Percentiles rank a stretch among this genome's conserved stretches.
Conservation (phyloP, 2,329 filamentous ascomycete genomes). For the Fusarium compactum region DNA sequence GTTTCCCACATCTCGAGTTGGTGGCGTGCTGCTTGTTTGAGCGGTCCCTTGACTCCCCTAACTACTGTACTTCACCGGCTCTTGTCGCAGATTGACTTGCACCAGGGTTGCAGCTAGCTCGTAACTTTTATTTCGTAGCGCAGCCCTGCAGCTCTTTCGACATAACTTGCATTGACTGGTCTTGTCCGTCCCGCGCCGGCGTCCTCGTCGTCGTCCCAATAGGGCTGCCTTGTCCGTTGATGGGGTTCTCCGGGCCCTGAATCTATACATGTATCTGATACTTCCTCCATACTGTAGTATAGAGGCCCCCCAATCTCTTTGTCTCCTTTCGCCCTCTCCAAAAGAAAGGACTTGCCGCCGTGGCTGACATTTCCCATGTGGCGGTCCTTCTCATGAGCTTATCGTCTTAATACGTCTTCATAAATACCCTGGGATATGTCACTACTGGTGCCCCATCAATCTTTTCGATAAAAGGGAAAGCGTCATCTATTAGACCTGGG, state of each 20-base stretch:
- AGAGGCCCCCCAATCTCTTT: conserved; percentile 32
- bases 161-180: conserved; percentile 35
- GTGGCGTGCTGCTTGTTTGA: conserved; percentile 33
- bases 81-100: conserved; percentile 36
- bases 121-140: conserved; percentile 33
- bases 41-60: conserved; percentile 23
- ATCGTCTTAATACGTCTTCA: conserved; percentile 29
- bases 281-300: conserved; percentile 36
- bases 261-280: conserved; percentile 43
- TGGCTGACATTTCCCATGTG: conserved; percentile 41
- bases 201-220: conserved; percentile 38
- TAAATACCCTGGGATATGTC: conserved; percentile 42
- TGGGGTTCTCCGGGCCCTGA: conserved; percentile 36
- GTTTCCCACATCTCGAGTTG: conserved; percentile 31
- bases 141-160: conserved; percentile 37
- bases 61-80: conserved; percentile 15
- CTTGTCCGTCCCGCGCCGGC: conserved; percentile 27
- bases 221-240: conserved; percentile 42
- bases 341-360: conserved; percentile 31
- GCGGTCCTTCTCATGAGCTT: conserved; percentile 37
- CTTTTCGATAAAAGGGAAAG: conserved; percentile 45
- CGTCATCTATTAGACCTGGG: conserved; percentile 35
- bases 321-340: conserved; percentile 36
- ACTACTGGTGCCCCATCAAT: conserved; percentile 33
- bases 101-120: conserved; percentile 31